These are phyloP conservation scores for Eucalyptus sp. DNA, from an alignment of 345 rosid genomes.

Conservation along the genomic window DNA sequence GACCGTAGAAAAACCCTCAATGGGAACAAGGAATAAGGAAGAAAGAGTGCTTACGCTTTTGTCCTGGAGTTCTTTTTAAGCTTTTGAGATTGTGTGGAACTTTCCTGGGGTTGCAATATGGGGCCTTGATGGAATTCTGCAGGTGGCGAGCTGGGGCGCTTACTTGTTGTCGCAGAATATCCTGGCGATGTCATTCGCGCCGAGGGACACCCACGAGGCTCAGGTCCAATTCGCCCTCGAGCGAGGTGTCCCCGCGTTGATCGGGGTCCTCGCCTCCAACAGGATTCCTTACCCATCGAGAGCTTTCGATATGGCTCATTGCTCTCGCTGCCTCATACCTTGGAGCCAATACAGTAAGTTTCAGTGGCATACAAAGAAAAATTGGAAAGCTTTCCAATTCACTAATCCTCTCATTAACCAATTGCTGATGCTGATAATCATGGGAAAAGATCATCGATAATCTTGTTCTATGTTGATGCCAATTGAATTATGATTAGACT, in stretches of 20 bases:
- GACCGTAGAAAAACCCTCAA: neutral
- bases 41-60: neutral
- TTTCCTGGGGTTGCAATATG: neutral
- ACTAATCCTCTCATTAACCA: neutral
- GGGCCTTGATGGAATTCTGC: neutral
- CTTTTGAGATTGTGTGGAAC: neutral
- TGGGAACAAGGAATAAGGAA: neutral
- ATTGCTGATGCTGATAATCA: neutral
- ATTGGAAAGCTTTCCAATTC: neutral
- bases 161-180: slow-evolving; percentile 63
- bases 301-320: slow-evolving; percentile 93
- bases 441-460: neutral
- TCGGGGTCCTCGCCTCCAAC: slow-evolving; percentile 78
- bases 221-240: slow-evolving; percentile 95
- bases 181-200: slow-evolving; percentile 77
- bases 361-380: neutral
- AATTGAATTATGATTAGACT: neutral
- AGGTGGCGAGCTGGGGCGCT: slow-evolving; percentile 97
- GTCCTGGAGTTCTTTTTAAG: neutral
- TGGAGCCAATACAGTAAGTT: slow-evolving; percentile 68
- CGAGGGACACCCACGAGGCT: slow-evolving; percentile 88
- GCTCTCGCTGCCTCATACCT: slow-evolving; percentile 96
- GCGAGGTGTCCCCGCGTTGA: slow-evolving; percentile 87
- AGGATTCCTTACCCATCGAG: slow-evolving; percentile 83
- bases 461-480: neutral